Evolutionary conservation across 129 eudicot species (phyloP).

Genomic region (Oenanthe sinensis): DNA sequence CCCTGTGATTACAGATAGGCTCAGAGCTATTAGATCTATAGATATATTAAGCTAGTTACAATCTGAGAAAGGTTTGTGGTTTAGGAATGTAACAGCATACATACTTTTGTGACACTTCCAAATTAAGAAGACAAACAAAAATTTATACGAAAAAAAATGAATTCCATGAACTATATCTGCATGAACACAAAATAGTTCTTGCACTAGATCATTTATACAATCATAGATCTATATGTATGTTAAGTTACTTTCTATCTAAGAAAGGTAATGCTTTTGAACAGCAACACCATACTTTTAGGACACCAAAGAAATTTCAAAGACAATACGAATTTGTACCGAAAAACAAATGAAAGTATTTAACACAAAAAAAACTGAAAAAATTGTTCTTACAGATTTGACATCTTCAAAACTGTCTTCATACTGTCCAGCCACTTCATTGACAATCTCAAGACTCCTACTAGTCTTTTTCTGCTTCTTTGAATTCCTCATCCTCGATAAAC

Average conservation of each 20-base stretch:
- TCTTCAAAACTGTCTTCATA: constrained; percentile 86
- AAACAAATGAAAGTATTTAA: too few relatives aligned
- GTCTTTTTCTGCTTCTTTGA: constrained; percentile 34
- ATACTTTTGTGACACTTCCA: neutral
- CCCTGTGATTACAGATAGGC: neutral
- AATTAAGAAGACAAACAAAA: neutral
- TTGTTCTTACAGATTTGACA: constrained; percentile 64
- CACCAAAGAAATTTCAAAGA: neutral
- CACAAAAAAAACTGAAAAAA: too few relatives aligned
- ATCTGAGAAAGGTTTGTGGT: neutral
- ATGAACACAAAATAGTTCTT: neutral
- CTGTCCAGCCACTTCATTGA: constrained; percentile 73
- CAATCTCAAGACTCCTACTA: constrained; percentile 52
- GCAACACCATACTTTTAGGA: neutral
- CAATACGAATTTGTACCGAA: neutral
- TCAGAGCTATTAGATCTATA: neutral
- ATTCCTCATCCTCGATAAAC: constrained; percentile 22
- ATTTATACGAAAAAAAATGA: neutral
- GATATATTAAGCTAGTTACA: neutral
- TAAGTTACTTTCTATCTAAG: neutral
- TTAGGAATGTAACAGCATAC: neutral
- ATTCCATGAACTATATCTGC: neutral
- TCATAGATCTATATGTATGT: neutral
- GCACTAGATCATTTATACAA: neutral
- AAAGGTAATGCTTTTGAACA: neutral